A percentile compares a stretch with the other conserved stretches of the same genome.
These are phyloP conservation scores for Phylloporus sp. DNA, from an alignment of 768 basidiomycete genomes.

Conservation along the genomic window DNA sequence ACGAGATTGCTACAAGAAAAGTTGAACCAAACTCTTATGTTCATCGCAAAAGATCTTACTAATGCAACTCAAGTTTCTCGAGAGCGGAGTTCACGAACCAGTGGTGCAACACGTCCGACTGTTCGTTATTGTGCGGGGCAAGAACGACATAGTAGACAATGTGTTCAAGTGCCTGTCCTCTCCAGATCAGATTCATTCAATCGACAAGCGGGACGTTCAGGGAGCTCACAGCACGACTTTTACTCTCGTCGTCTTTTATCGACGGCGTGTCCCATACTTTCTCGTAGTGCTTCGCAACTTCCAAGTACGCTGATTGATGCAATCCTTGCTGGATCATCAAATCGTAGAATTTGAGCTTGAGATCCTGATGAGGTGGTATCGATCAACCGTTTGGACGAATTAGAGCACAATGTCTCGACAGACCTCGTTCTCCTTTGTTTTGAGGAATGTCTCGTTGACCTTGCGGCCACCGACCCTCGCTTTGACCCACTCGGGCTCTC, in stretches of 20 bases:
- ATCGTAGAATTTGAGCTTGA: slow-evolving; percentile 95
- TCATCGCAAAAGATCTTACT: slow-evolving; percentile 46
- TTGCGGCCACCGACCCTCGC: slow-evolving; percentile 89
- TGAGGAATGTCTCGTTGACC: slow-evolving; percentile 90
- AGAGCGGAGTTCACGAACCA: slow-evolving; percentile 76
- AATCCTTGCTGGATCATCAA: slow-evolving; percentile 95
- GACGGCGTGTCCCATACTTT: slow-evolving; percentile 97
- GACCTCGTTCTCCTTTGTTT: slow-evolving; percentile 85
- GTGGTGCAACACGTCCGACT: slow-evolving; percentile 94
- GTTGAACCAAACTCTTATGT: slow-evolving; percentile 2
- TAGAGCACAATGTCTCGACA: slow-evolving; percentile 15
- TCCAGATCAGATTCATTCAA: slow-evolving; percentile 1
- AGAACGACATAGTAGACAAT: slow-evolving; percentile 94
- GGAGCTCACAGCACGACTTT: slow-evolving; percentile 59
- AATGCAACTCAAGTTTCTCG: slow-evolving; percentile 76
- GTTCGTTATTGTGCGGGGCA: slow-evolving; percentile 93
- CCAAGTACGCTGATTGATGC: slow-evolving; percentile 79
- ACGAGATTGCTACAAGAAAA: slow-evolving; percentile 68
- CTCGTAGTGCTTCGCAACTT: slow-evolving; percentile 92
- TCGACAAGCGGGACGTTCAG: neutral
- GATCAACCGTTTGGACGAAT: neutral
- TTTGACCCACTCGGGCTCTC: slow-evolving; percentile 91
- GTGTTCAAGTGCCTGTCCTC: slow-evolving; percentile 78
- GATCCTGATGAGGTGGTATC: slow-evolving; percentile 52
- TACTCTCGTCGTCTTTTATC: slow-evolving; percentile 79